Evolutionary conservation across 2,329 filamentous ascomycete genomes (phyloP).

Genomic region (Ilyonectria sp.): DNA sequence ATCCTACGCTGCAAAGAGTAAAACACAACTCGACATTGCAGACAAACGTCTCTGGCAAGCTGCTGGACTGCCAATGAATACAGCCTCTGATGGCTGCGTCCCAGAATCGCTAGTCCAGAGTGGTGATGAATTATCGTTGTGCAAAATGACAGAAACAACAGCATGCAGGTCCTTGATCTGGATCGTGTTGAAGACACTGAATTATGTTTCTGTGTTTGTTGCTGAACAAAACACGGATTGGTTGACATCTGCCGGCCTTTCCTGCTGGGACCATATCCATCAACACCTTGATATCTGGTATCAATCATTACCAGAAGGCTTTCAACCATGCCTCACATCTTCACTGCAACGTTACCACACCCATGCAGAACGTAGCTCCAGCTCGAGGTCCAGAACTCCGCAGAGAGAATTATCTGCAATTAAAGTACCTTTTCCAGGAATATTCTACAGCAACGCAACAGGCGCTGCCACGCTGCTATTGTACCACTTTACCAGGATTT

Average conservation of each 20-base stretch:
- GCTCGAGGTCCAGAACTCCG: not conserved
- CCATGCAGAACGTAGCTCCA: not conserved
- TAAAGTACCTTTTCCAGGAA: conserved; percentile 9
- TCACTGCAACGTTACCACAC: no score
- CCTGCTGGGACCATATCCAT: no score
- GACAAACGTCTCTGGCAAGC: conserved; percentile 14
- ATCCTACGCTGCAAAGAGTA: conserved; percentile 2
- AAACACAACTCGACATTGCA: not conserved
- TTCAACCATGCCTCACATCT: no score
- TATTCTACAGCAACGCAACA: conserved; percentile 18
- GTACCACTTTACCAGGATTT: conserved; percentile 13
- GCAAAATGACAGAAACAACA: conserved; percentile 10
- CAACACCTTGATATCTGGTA: no score
- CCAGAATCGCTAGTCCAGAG: not conserved
- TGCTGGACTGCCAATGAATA: conserved; percentile 7
- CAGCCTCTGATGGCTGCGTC: not conserved
- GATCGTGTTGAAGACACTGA: conserved; percentile 9
- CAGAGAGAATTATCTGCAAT: not conserved
- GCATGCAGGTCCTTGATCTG: conserved; percentile 12
- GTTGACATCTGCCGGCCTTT: no score
- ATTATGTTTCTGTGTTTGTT: not conserved
- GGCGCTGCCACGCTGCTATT: conserved; percentile 1
- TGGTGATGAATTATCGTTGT: not conserved
- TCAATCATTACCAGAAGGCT: no score
- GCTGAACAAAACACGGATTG: not conserved